Conservation (phyloP, 257 asterid genomes). For the Eucommia ulmoides region DNA sequence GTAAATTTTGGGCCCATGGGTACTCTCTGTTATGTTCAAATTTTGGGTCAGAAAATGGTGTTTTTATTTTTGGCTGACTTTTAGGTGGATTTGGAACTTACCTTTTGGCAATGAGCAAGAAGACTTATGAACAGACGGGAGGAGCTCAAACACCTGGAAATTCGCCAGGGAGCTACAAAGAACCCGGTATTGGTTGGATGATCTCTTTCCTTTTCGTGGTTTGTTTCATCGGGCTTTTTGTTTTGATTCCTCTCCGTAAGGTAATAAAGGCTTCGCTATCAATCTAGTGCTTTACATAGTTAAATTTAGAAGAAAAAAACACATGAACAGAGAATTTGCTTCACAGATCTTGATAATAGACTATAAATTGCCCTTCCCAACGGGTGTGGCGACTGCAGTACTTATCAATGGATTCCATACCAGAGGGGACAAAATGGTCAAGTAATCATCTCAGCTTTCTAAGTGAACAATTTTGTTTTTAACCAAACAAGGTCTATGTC, state of each 20-base stretch:
- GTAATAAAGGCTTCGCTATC: no score
- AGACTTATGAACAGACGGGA: constrained; percentile 4
- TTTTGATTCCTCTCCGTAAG: constrained; percentile 7
- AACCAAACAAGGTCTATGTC: no score
- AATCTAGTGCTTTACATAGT: no score
- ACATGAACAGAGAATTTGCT: no score
- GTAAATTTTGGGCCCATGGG: no score
- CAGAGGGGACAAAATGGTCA: constrained; percentile 48
- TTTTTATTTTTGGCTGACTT: background rate
- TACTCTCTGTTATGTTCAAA: no score
- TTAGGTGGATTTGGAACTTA: constrained; percentile 8
- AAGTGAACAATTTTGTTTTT: no score
- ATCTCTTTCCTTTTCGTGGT: constrained; percentile 1
- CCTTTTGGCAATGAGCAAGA: constrained; percentile 5
- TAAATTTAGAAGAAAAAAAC: no score
- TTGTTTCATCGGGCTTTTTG: constrained; percentile 8
- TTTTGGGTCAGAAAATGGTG: no score
- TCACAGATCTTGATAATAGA: constrained; percentile 50
- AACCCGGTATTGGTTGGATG: constrained; percentile 5
- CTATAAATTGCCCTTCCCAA: constrained; percentile 48
- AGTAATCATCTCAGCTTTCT: no score
- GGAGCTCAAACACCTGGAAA: constrained; percentile 8
- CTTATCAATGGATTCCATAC: constrained; percentile 72
- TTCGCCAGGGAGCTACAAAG: constrained; percentile 4
- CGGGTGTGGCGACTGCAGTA: constrained; percentile 71